Evolutionary conservation across 192 early-diverging fungal species (phyloP).

Genomic region (Dimargaris xerosporica): DNA sequence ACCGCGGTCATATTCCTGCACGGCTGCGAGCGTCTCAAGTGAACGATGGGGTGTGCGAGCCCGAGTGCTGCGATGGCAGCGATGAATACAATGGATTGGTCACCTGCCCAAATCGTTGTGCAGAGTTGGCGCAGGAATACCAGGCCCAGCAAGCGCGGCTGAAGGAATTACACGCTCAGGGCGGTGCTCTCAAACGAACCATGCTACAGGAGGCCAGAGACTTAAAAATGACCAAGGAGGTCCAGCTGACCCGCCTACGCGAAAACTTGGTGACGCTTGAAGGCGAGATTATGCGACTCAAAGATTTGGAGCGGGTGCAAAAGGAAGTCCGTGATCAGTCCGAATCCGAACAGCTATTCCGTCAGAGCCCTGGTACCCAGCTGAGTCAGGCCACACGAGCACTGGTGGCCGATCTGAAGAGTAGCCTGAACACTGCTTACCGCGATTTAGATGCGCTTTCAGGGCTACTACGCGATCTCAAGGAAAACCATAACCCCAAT

Average conservation of each 20-base stretch:
- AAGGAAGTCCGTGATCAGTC: not conserved
- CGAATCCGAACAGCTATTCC: not conserved
- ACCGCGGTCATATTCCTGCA: constrained; percentile 53
- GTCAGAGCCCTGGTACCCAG: not conserved
- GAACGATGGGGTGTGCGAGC: constrained; percentile 92
- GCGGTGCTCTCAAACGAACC: constrained; percentile 13
- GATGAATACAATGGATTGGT: constrained; percentile 57
- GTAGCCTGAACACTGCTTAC: constrained; percentile 4
- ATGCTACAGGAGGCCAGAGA: constrained; percentile 17
- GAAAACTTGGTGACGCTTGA: constrained; percentile 13
- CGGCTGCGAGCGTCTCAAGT: constrained; percentile 54
- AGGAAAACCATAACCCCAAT: constrained; percentile 51
- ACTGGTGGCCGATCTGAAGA: constrained; percentile 5
- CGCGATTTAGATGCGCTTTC: constrained; percentile 20
- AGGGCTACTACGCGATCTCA: constrained; percentile 27
- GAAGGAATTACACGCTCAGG: constrained; percentile 13
- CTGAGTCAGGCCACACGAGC: constrained; percentile 4
- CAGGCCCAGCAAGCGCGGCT: constrained; percentile 20
- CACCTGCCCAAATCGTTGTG: constrained; percentile 63
- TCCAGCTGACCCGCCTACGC: constrained; percentile 13
- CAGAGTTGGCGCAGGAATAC: constrained; percentile 34
- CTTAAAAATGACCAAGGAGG: constrained; percentile 16
- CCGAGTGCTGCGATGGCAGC: constrained; percentile 89
- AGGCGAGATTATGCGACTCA: constrained; percentile 16
- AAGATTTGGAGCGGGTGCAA: not conserved